These are phyloP conservation scores for Tulasnella calospora DNA, from an alignment of 768 basidiomycete genomes.

Conservation along the genomic window DNA sequence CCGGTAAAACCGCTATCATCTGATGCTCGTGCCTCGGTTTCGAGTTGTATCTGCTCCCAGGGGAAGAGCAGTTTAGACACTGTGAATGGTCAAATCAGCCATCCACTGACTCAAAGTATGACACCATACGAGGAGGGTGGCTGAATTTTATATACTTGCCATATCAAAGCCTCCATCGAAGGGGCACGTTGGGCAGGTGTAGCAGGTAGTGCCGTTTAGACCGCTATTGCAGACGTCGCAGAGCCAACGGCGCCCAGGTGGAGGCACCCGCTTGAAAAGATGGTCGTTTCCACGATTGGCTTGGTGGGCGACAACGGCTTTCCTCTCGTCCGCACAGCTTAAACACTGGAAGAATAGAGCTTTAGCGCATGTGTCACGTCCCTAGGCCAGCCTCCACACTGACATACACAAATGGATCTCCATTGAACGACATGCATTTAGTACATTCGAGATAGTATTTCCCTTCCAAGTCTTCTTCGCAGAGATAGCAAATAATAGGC, in stretches of 20 bases:
- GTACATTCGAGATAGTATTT: not conserved
- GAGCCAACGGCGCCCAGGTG: not conserved
- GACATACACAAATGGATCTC: not conserved
- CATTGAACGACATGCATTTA: not conserved
- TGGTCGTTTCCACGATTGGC: not conserved
- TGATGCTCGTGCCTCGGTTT: not conserved
- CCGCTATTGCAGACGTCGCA: not conserved
- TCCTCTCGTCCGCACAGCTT: not conserved
- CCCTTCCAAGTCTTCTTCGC: not conserved
- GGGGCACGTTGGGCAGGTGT: not conserved
- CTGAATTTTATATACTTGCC: not conserved
- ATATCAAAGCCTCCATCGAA: not conserved
- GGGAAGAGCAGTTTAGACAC: not conserved
- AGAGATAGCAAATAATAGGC: not conserved
- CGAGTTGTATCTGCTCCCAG: not conserved
- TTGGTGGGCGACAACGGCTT: not conserved
- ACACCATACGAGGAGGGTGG: not conserved
- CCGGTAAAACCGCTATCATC: not conserved
- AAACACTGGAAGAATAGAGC: not conserved
- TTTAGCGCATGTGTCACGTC: not conserved
- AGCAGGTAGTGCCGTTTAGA: not conserved
- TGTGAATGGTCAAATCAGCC: not conserved
- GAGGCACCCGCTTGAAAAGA: not conserved
- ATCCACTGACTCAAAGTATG: not conserved
- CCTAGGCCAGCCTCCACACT: not conserved